Evolutionary conservation across 306 rosid species (phyloP).

Genomic region (Macrotyloma uniflorum): DNA sequence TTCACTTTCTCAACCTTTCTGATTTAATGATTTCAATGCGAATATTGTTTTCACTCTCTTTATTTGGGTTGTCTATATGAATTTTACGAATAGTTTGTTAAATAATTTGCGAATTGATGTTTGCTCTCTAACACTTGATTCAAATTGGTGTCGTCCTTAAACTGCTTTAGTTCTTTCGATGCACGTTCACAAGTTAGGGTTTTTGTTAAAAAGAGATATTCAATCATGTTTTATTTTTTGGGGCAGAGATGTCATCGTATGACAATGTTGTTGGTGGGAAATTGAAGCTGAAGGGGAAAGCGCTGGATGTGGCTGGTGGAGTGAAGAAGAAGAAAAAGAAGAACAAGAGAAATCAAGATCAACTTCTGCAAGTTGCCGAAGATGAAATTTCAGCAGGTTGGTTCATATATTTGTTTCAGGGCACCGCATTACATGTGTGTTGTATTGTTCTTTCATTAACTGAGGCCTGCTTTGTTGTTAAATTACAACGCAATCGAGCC

Average conservation of each 20-base stretch:
- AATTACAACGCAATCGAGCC: background rate
- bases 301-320: constrained; percentile 91
- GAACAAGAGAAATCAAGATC: constrained; percentile 62
- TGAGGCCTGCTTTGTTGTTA: background rate
- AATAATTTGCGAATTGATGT: constrained; percentile 5
- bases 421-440: background rate
- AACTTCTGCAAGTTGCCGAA: constrained; percentile 47
- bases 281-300: constrained; percentile 98
- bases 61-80: background rate
- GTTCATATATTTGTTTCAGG: constrained; percentile 43
- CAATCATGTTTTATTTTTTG: background rate
- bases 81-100: constrained; percentile 1
- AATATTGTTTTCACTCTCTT: background rate
- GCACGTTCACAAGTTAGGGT: constrained; percentile 24
- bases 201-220: background rate
- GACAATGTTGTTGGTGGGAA: constrained; percentile 95
- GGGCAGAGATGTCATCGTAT: constrained; percentile 60
- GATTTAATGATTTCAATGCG: background rate
- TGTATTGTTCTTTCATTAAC: background rate
- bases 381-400: constrained; percentile 57
- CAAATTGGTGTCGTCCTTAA: background rate
- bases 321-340: constrained; percentile 96
- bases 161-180: background rate
- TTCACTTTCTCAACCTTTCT: background rate
- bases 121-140: background rate